A percentile compares a stretch with the other conserved stretches of the same genome.
phyloP scores from a whole-genome alignment of 306 rosid species.

The Ormosia semicastrata region DNA sequence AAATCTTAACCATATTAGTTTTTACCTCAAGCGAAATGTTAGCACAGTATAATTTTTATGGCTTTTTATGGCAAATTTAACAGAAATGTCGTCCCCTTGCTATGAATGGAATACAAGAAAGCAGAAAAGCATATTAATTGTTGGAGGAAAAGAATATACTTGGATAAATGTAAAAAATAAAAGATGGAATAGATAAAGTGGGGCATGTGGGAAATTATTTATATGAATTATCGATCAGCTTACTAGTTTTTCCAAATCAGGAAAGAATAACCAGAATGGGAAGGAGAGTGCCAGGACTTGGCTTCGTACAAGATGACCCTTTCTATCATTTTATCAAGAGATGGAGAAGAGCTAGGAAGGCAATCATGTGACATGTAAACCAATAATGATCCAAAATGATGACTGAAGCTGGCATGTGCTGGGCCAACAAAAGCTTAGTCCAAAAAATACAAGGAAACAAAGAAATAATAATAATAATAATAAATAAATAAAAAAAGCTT shows the following conservation, averaged over 20 bases:
- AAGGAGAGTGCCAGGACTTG: neutral
- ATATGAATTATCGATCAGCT: neutral
- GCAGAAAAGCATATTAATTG: neutral
- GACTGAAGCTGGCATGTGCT: constrained; percentile 33
- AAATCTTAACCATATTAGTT: neutral
- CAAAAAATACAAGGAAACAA: neutral
- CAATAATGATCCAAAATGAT: constrained; percentile 24
- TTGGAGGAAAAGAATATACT: neutral
- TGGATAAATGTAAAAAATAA: neutral
- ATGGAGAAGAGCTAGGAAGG: constrained; percentile 5
- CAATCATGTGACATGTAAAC: constrained; percentile 41
- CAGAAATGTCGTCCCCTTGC: neutral
- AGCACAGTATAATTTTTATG: neutral
- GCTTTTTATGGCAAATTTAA: neutral
- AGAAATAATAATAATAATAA: neutral
- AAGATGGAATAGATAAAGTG: neutral
- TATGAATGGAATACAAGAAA: neutral
- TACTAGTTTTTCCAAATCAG: neutral
- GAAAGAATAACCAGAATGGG: neutral
- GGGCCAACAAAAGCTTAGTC: constrained; percentile 1
- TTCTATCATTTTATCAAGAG: neutral
- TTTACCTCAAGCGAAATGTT: neutral
- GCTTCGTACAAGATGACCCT: neutral
- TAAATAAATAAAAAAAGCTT: neutral
- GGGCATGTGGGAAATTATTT: neutral